Conservation (phyloP, 2,329 filamentous ascomycete genomes). For the Botryosphaeria dothidea region DNA sequence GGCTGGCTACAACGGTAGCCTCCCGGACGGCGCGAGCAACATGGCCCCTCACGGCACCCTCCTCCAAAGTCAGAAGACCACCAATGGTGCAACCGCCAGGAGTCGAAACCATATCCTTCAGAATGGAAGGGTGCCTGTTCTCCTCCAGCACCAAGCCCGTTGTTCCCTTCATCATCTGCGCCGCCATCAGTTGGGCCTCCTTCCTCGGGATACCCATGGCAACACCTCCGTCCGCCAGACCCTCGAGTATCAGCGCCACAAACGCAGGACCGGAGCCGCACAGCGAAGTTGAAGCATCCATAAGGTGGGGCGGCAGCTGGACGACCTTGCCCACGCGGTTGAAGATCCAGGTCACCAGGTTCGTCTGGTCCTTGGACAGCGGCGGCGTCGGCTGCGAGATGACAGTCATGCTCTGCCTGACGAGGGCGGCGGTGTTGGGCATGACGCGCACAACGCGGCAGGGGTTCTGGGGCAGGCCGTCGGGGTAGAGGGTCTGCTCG, state of each 20-base stretch:
- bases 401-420: slow-evolving; percentile 78
- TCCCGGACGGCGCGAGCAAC: slow-evolving; percentile 70
- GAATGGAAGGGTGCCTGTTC: slow-evolving; percentile 73
- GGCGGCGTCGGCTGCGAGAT: slow-evolving; percentile 65
- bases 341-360: slow-evolving; percentile 75
- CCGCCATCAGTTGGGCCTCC: slow-evolving; percentile 75
- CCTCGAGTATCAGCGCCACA: slow-evolving; percentile 74
- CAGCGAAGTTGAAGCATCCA: slow-evolving; percentile 74
- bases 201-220: slow-evolving; percentile 74
- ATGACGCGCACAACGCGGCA: slow-evolving; percentile 75
- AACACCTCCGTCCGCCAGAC: slow-evolving; percentile 73
- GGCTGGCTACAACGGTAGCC: slow-evolving; percentile 68
- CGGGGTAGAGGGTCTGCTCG: slow-evolving; percentile 61
- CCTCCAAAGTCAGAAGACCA: slow-evolving; percentile 72
- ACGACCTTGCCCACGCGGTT: slow-evolving; percentile 70
- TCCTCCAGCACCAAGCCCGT: slow-evolving; percentile 65
- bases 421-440: slow-evolving; percentile 79
- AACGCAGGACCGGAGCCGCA: slow-evolving; percentile 76
- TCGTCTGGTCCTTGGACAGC: slow-evolving; percentile 54
- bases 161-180: slow-evolving; percentile 75
- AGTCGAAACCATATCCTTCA: slow-evolving; percentile 75
- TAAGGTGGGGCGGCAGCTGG: slow-evolving; percentile 64
- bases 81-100: slow-evolving; percentile 78
- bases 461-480: slow-evolving; percentile 50
- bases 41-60: slow-evolving; percentile 67